Evolutionary conservation across 75 land plant species (phyloP), one percentile per base, ranked within the genome.

Genomic region (Pinus tabuliformis): DNA sequence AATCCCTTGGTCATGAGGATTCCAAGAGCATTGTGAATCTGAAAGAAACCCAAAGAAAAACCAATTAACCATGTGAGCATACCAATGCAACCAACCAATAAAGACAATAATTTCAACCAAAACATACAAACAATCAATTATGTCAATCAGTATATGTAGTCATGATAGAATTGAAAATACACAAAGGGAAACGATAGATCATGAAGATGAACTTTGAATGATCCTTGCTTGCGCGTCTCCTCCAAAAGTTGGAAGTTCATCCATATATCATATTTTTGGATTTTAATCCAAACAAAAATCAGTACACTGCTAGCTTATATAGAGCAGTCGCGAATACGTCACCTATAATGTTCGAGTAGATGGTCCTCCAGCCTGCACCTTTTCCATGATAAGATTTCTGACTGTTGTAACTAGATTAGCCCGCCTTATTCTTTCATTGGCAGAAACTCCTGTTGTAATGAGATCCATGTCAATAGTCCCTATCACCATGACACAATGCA

Each of bases 381-480:
- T 91, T 66, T 96, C 94, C 86, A 87, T 85, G 21, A 96, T 80
- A 58, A 93, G 74, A 66, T 78, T 83, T 71, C 96, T 85, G 21
- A 89, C 77, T 13, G 90, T 77, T 33, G 80, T 58, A 61, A 90
- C 57, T 22, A 91, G 13, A 70, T 83, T 89, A 15, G 91, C 91
- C 33, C 94, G 76, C 66, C 93, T 87, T 56, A 85, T 87, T 60
- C 96, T 78, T 77, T 96, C 99, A 80, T 94, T 96, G 74, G 97
- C 94, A 57, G 99, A 96, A 37, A 96, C 89, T 75, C 99, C 96
- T 60, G 96, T 96, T 59, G 91, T 93, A 21, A 96, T 96, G 39
- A 96, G 91, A 82, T 96, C 99, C 99, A 96, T 93, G 85, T 96
- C 96, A 75, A 96, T 96, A 9, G 93, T 96, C 66, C 99, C 96